Evolutionary conservation across 352 stramenopile species (phyloP).

Genomic region (Vaucheria bursata): DNA sequence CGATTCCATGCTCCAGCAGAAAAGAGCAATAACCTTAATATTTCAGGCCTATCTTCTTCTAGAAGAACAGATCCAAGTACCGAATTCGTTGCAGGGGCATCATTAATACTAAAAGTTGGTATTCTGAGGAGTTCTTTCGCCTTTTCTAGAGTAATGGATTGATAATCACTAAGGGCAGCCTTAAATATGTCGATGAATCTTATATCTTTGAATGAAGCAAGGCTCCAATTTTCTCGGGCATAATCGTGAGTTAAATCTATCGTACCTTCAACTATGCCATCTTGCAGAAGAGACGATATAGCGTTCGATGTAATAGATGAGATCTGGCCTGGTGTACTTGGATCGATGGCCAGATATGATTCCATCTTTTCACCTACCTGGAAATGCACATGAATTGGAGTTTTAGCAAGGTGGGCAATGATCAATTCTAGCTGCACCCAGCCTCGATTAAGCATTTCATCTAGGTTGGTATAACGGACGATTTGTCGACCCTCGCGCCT

Average conservation of each 20-base stretch:
- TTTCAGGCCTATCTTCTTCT: neutral
- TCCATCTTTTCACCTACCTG: neutral
- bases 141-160: neutral
- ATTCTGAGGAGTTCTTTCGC: neutral
- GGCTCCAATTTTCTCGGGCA: neutral
- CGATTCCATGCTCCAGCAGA: neutral
- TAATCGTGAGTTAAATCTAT: neutral
- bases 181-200: neutral
- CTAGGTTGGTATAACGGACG: neutral
- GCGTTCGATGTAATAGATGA: neutral
- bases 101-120: neutral
- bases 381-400: neutral
- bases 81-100: neutral
- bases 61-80: neutral
- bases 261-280: neutral
- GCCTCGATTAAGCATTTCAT: neutral
- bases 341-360: neutral
- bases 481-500: neutral
- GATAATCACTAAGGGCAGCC: neutral
- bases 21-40: neutral
- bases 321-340: neutral
- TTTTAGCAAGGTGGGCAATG: neutral
- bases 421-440: neutral
- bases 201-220: neutral
- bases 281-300: neutral